Percentiles rank a stretch among this genome's conserved stretches.
These are phyloP conservation scores for Phytopythium sindhum DNA, from an alignment of 352 stramenopile species.

Conservation along the genomic window DNA sequence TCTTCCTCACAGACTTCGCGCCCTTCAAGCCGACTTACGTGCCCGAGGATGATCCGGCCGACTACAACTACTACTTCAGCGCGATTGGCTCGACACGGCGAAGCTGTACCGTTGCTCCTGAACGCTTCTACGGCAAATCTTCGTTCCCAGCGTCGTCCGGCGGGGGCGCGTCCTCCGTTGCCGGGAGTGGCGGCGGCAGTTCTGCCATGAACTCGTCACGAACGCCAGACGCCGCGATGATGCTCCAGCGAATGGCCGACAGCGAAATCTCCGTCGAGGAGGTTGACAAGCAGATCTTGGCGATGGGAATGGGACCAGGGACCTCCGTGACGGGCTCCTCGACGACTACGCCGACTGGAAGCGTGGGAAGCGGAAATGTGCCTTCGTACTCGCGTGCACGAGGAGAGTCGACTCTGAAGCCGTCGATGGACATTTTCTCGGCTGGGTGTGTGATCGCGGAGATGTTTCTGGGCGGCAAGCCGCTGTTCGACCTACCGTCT, in stretches of 20 bases:
- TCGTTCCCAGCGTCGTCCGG: conserved; percentile 6
- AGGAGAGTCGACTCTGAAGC: conserved; percentile 59
- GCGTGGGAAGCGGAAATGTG: conserved; percentile 6
- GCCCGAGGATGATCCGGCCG: conserved; percentile 93
- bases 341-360: conserved; percentile 27
- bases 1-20: conserved; percentile 96
- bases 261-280: conserved; percentile 69
- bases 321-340: conserved; percentile 18
- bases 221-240: conserved; percentile 49
- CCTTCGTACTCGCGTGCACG: conserved; percentile 40
- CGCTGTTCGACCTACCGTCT: conserved; percentile 93
- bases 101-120: conserved; percentile 95
- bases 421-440: conserved; percentile 98
- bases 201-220: conserved; percentile 21
- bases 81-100: conserved; percentile 81
- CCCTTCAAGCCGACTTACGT: conserved; percentile 95
- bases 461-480: conserved; percentile 94
- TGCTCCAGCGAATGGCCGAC: conserved; percentile 71
- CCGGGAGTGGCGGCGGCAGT: conserved; percentile 2
- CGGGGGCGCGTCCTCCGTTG: conserved; percentile 11
- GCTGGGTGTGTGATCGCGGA: conserved; percentile 97
- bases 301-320: conserved; percentile 41
- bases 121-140: conserved; percentile 68
- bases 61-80: conserved; percentile 95
- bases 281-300: conserved; percentile 68